Evolutionary conservation across 2,329 filamentous ascomycete genomes (phyloP), one percentile per base, ranked within the genome.

Genomic region (Fusarium vanettenii): DNA sequence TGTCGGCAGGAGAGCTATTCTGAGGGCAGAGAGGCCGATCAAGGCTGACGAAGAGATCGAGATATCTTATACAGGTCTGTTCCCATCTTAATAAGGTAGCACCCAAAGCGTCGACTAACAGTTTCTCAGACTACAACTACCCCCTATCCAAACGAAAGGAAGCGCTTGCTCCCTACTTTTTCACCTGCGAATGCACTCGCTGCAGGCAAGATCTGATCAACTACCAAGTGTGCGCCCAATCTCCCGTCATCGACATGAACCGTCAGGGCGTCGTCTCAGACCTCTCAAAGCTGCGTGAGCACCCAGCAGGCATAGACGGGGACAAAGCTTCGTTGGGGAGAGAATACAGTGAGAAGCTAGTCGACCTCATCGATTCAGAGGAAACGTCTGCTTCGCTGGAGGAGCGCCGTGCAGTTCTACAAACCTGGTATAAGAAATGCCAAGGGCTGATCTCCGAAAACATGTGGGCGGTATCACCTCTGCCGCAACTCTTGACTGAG

Each of bases 41-140:
- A 76, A 83, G 16, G 78, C 83, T 35, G 89, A 86, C 9, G 86
- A 91, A 29, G 89, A 92, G 81, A 86, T 92, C 64, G 86, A 88
- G 67, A 90, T 92, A 37, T 91, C 89, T 2, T 92, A 92, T 73
- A 89, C 90, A 39, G 89, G 90, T 88, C 81, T 69, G 84, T 78
- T 48, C 16, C 29, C 14, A 25, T 20, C 3, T 10, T 35, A 11
- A n/a, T 33, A n/a, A n/a, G n/a, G n/a, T n/a, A 31, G 27, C 22
- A 35, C 59, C 56, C 45, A n/a, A 20, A 9, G 16, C 9, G 37
- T 33, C n/a, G 57, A 25, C 57, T 66, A 20, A 73, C 52, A 27
- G 6, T 41, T 41, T 22, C 48, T 29, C 20, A 90, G 89, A 90
- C 67, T 85, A 85, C 70, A 87, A 85, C 4, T 81, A 85, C 55